A percentile compares a stretch with the other conserved stretches of the same genome.
Conservation (phyloP, 1,284 basidiomycete species). For the Inonotus hispidus region DNA sequence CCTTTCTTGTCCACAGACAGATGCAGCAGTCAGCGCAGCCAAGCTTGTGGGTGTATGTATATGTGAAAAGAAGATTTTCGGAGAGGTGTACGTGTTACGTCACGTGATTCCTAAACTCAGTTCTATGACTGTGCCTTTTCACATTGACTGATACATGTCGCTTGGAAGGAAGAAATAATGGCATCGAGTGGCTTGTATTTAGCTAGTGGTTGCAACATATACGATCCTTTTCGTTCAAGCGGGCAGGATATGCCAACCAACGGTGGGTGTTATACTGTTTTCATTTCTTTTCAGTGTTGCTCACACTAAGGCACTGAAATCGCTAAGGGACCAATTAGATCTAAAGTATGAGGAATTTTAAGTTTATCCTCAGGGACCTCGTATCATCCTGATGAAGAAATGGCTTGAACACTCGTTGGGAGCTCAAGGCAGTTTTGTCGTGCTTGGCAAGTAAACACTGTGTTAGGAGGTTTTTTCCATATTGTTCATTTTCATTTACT, state of each 20-base stretch:
- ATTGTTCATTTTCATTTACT: too few relatives aligned
- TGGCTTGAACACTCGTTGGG: slow-evolving; percentile 56
- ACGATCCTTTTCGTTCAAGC: background rate
- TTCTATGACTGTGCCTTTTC: too few relatives aligned
- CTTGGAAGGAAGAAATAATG: background rate
- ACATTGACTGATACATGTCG: too few relatives aligned
- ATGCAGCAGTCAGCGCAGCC: too few relatives aligned
- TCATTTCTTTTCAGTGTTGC: background rate
- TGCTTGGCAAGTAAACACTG: slow-evolving; percentile 57
- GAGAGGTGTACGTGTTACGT: too few relatives aligned
- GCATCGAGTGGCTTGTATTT: background rate
- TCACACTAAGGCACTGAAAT: slow-evolving; percentile 21
- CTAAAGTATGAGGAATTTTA: slow-evolving; percentile 37
- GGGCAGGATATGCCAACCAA: background rate
- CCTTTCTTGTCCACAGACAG: too few relatives aligned
- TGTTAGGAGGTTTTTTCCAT: too few relatives aligned
- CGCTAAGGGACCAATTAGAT: slow-evolving; percentile 52
- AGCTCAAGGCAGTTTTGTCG: slow-evolving; percentile 53
- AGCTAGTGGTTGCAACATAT: background rate
- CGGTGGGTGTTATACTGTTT: background rate
- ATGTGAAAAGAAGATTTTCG: too few relatives aligned
- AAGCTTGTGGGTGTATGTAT: too few relatives aligned
- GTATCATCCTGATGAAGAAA: slow-evolving; percentile 49
- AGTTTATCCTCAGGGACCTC: slow-evolving; percentile 49
- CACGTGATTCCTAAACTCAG: too few relatives aligned